These are phyloP conservation scores for Meyerozyma carpophila DNA, from an alignment of 1,139 yeast species.

Conservation along the genomic window DNA sequence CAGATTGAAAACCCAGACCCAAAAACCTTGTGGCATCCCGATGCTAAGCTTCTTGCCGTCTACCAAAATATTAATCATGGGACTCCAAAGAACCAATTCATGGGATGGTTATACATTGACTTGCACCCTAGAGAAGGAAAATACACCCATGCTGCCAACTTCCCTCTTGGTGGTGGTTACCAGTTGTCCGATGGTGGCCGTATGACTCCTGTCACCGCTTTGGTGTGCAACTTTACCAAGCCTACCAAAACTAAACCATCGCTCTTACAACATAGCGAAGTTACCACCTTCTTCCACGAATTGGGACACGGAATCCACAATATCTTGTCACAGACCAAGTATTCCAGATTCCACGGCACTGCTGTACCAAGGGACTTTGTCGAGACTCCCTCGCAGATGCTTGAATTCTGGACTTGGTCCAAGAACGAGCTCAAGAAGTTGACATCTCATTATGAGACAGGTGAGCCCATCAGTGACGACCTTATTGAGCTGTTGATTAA, in stretches of 20 bases:
- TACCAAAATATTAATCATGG: constrained; percentile 52
- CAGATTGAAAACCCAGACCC: constrained; percentile 37
- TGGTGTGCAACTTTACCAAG: constrained; percentile 82
- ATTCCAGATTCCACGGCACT: constrained; percentile 70
- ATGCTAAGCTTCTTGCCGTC: constrained; percentile 70
- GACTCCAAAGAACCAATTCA: constrained; percentile 45
- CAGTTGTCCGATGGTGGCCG: constrained; percentile 43
- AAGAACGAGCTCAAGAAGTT: constrained; percentile 50
- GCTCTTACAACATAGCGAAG: constrained; percentile 70
- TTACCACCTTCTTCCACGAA: constrained; percentile 83
- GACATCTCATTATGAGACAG: constrained; percentile 63
- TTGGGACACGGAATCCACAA: constrained; percentile 87
- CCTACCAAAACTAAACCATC: constrained; percentile 71
- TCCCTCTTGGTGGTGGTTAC: constrained; percentile 64
- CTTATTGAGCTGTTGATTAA: constrained; percentile 55
- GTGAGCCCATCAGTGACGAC: constrained; percentile 52
- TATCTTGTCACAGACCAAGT: constrained; percentile 59
- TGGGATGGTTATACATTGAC: constrained; percentile 78
- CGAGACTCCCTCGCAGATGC: constrained; percentile 86
- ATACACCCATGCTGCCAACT: constrained; percentile 84
- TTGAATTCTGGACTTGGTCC: constrained; percentile 88
- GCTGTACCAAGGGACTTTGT: constrained; percentile 79
- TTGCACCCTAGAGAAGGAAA: constrained; percentile 83
- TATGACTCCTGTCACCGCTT: constrained; percentile 64
- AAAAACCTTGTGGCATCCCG: constrained; percentile 60